Base-by-base conservation (phyloP, 768 basidiomycete species). In the Phlebiopsis flavidoalba region DNA sequence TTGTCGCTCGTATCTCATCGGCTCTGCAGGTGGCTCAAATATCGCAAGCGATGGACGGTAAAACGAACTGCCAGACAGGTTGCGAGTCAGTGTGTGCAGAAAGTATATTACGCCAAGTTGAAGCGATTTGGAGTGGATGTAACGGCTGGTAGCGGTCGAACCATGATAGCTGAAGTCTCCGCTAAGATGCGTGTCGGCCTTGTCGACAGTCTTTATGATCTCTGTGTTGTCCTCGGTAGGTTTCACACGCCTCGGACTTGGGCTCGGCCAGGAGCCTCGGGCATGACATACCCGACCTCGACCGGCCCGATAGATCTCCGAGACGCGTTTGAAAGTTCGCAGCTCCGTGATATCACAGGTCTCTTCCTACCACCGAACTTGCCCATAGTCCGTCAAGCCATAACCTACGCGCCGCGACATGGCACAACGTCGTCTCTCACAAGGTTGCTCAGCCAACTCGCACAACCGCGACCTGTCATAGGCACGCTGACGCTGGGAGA, bases 41-140 rank as follows among this genome's bases (percentile, higher is more conserved):
- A 55, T 93, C 91, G 14, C 76, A 79, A 57, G 91, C 88, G 37
- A 93, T 93, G 91, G 77, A 83, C 52, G 91, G 91, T 0, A 77
- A 77, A n/a, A 48, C 75, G 91, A 60, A 92, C 91, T 3, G 85
- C 91, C 4, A 75, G 90, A 62, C 91, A 93, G 75, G 91, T 93
- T n/a, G 90, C 90, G 40, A 91, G 89, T 75, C 82, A 90, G 17
- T n/a, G 26, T 31, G 91, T 93, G 57, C 91, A 93, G 66, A 93
- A 93, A 73, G n/a, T n/a, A n/a, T 93, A 92, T 72, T 87, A 91
- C 70, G 88, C 88, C 70, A 93, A 92, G 76, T 71, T 93, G 71
- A 90, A 86, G 74, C 81, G 82, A 64, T 91, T 85, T 71, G 89
- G 90, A 37, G 66, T 87, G 53, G 80, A 78, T 26, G 70, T 79